Evolutionary conservation across 148 eudicot species (phyloP).

Genomic region (Rhododendron vialii): DNA sequence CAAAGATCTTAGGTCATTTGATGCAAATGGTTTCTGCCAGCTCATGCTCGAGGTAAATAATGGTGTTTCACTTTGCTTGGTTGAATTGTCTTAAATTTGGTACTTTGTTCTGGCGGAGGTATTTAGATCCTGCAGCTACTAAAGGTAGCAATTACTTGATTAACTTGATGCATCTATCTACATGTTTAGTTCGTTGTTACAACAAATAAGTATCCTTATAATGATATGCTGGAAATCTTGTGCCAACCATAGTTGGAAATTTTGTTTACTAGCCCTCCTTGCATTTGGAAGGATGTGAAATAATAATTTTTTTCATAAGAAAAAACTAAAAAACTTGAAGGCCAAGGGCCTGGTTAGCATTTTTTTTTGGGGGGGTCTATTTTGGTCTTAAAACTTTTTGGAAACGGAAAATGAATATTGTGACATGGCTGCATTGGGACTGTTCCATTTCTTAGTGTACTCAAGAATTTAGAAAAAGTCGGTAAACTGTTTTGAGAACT

Average conservation of each 20-base stretch:
- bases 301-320: too few relatives aligned
- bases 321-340: background rate
- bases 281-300: background rate
- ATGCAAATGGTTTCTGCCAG: conserved; percentile 90
- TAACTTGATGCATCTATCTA: background rate
- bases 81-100: background rate
- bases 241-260: background rate
- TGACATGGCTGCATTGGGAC: background rate
- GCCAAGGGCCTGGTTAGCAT: background rate
- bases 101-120: background rate
- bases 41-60: conserved; percentile 91
- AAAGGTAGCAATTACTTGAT: background rate
- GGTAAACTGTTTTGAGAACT: background rate
- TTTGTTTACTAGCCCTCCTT: background rate
- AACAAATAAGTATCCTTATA: background rate
- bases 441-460: background rate
- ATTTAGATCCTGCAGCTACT: conserved; percentile 4
- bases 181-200: background rate
- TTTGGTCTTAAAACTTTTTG: background rate
- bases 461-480: background rate
- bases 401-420: background rate
- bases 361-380: background rate
- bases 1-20: conserved; percentile 59
- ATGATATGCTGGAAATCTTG: background rate
- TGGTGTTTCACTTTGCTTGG: background rate